Evolutionary conservation across 2,329 filamentous ascomycete species (phyloP).

Genomic region (Alternaria viburni): DNA sequence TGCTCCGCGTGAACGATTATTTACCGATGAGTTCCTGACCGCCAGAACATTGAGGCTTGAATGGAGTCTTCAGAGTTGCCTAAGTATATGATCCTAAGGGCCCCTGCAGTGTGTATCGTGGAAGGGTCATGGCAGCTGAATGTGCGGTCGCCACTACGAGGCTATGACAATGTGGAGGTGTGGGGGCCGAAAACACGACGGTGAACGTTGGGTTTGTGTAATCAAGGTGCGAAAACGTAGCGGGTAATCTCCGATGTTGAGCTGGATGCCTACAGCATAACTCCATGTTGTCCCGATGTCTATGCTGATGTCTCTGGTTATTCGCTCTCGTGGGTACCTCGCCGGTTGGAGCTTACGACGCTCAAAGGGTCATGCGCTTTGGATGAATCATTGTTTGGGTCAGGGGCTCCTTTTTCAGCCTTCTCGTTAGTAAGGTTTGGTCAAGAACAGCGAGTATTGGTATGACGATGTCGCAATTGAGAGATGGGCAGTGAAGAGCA

Average conservation of each 20-base stretch:
- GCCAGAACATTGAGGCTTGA: slow-evolving; percentile 18
- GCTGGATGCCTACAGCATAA: slow-evolving; percentile 7
- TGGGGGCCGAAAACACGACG: slow-evolving; percentile 17
- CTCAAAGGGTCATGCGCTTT: slow-evolving; percentile 8
- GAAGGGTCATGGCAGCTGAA: slow-evolving; percentile 23
- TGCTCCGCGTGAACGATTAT: slow-evolving; percentile 14
- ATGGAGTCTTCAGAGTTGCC: not conserved
- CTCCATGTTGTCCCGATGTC: not conserved
- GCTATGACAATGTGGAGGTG: slow-evolving; percentile 17
- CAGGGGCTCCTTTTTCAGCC: not conserved
- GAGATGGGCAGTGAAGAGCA: not conserved
- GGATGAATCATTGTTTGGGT: not conserved
- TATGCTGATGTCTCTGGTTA: not conserved
- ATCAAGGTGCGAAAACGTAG: not conserved
- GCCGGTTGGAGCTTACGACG: slow-evolving; percentile 7
- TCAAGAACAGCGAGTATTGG: not conserved
- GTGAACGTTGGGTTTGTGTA: not conserved
- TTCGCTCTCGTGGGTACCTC: not conserved
- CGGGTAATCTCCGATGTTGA: slow-evolving; percentile 9
- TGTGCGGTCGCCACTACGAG: slow-evolving; percentile 18
- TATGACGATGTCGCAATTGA: not conserved
- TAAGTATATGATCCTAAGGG: slow-evolving; percentile 8
- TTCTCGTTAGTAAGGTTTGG: not conserved
- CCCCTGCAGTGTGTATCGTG: slow-evolving; percentile 6
- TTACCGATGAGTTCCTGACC: slow-evolving; percentile 12